Evolutionary conservation across 1,139 yeast species (phyloP).

Genomic region (Suhomyces chickasaworum): DNA sequence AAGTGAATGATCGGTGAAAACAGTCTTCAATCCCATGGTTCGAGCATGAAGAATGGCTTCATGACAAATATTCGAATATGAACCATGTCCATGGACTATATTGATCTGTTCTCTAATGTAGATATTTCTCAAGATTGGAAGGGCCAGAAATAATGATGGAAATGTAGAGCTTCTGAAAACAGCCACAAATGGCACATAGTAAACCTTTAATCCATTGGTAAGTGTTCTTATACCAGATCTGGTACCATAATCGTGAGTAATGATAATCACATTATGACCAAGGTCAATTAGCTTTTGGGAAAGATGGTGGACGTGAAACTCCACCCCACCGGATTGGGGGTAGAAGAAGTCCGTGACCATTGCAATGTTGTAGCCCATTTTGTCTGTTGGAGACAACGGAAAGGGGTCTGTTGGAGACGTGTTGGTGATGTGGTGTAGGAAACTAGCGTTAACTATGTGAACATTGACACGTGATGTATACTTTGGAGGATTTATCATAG

Average conservation of each 20-base stretch:
- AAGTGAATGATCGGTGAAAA: constrained; percentile 92
- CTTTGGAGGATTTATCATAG: no score
- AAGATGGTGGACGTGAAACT: constrained; percentile 85
- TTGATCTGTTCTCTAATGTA: constrained; percentile 82
- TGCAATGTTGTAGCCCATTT: constrained; percentile 46
- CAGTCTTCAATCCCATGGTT: constrained; percentile 89
- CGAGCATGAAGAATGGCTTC: constrained; percentile 90
- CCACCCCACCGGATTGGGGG: constrained; percentile 99
- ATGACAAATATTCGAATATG: constrained; percentile 81
- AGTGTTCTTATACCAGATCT: constrained; percentile 79
- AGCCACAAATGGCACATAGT: constrained; percentile 82
- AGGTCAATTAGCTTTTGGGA: constrained; percentile 74
- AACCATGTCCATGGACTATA: constrained; percentile 94
- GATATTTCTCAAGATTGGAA: constrained; percentile 83
- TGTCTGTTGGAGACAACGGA: constrained; percentile 11
- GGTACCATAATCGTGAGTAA: constrained; percentile 86
- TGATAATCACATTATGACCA: constrained; percentile 89
- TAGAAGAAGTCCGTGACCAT: constrained; percentile 98
- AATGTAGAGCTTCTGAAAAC: constrained; percentile 80
- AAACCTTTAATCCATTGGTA: constrained; percentile 90
- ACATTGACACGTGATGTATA: no score
- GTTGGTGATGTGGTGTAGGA: background rate
- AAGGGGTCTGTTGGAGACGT: constrained; percentile 8
- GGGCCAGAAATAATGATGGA: constrained; percentile 86
- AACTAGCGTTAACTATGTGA: background rate